These are phyloP conservation scores for Glutinoglossum americanum DNA, from an alignment of 495 filamentous ascomycete genomes.

Conservation along the genomic window DNA sequence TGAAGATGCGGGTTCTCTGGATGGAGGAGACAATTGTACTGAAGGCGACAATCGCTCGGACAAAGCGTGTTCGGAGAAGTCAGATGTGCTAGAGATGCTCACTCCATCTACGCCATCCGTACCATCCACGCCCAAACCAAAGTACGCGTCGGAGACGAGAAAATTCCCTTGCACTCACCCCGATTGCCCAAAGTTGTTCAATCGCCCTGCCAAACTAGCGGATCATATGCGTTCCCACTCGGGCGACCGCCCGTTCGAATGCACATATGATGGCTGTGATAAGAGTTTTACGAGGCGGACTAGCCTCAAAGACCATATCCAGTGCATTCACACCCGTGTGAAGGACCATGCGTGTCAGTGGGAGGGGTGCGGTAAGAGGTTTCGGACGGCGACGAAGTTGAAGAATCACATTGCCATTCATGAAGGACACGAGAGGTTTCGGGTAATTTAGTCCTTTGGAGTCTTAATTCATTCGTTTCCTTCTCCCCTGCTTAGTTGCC, in stretches of 20 bases:
- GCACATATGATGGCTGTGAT: slow-evolving; percentile 42
- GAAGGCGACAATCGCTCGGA: background rate
- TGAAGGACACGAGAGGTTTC: slow-evolving; percentile 30
- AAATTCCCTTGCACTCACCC: slow-evolving; percentile 46
- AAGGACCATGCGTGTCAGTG: slow-evolving; percentile 48
- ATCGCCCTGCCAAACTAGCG: slow-evolving; percentile 59
- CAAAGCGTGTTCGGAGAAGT: background rate
- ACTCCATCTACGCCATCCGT: background rate
- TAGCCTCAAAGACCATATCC: slow-evolving; percentile 65
- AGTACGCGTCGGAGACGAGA: slow-evolving; percentile 43
- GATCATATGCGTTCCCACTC: slow-evolving; percentile 62
- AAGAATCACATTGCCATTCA: slow-evolving; percentile 45
- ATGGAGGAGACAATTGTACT: background rate
- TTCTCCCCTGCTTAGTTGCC: background rate
- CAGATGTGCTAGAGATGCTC: background rate
- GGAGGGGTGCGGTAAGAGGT: slow-evolving; percentile 55
- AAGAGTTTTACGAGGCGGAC: slow-evolving; percentile 66
- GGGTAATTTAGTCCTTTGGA: background rate
- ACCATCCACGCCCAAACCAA: background rate
- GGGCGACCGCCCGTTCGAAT: slow-evolving; percentile 53
- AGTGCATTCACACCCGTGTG: slow-evolving; percentile 53
- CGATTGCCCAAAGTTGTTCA: slow-evolving; percentile 63
- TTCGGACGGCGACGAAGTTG: slow-evolving; percentile 53
- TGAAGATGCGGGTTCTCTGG: background rate
- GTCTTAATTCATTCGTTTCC: background rate